A percentile compares a stretch with the other conserved stretches of the same genome.
These are phyloP conservation scores for Colletotrichum noveboracense DNA, from an alignment of 2,329 filamentous ascomycete genomes.

Conservation along the genomic window DNA sequence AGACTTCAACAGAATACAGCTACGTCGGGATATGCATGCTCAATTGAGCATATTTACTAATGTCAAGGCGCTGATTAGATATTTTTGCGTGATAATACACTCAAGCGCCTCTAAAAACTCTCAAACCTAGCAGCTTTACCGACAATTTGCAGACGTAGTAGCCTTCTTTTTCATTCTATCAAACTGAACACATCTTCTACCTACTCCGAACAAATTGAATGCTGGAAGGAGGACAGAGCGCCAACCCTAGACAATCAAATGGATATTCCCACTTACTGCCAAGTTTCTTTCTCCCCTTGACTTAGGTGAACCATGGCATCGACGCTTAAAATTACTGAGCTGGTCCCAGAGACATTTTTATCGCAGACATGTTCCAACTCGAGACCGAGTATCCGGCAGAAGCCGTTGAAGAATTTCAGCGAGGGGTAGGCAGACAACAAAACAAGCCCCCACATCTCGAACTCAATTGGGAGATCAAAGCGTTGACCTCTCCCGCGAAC, in stretches of 20 bases:
- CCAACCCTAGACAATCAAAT: not conserved
- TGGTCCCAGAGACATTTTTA: not conserved
- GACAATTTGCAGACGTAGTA: fast-evolving
- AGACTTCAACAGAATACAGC: not conserved
- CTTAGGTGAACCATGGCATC: not conserved
- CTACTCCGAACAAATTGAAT: not conserved
- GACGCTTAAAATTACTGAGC: not conserved
- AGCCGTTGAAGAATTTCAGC: not conserved
- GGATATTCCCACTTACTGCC: not conserved
- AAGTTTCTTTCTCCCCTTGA: not conserved
- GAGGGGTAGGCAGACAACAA: not conserved
- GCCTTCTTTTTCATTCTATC: fast-evolving
- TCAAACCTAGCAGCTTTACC: too few relatives aligned
- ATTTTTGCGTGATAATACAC: too few relatives aligned
- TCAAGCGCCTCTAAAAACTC: fast-evolving
- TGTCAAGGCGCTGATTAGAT: too few relatives aligned
- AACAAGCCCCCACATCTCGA: not conserved
- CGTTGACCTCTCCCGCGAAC: not conserved
- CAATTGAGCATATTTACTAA: too few relatives aligned
- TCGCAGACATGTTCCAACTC: not conserved
- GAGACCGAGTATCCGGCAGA: not conserved
- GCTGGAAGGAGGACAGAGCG: not conserved
- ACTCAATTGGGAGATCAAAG: not conserved
- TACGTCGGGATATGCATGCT: too few relatives aligned
- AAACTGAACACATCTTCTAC: not conserved